Base-by-base conservation (phyloP, 371 early-diverging fungal species). In the Mycotypha africana region DNA sequence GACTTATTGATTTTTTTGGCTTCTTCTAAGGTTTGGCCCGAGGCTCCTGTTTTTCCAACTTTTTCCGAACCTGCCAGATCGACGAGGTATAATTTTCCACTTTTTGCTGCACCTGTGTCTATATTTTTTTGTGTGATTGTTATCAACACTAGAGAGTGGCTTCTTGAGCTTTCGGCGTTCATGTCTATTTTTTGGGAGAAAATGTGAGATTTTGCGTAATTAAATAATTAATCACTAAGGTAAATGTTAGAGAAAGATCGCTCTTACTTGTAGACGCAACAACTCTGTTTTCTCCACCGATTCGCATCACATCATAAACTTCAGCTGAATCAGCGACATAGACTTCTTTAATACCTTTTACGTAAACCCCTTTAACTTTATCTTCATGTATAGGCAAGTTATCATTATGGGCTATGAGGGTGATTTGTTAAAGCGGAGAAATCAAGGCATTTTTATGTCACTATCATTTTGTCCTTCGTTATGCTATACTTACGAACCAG, bases 1-100 rank as follows among this genome's bases (percentile, higher is more conserved):
- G 97, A 97, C 75, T 93, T 98, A 81, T 99, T 99, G 69, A 99
- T 99, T 70, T 95, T 96, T 66, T 97, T 97, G 48, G 99, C 98
- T 70, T 99, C 99, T 76, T 98, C 98, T 35, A 99, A 72, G 11
- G 99, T 93, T 62, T 95, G 94, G 20, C 99, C 98, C 2, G 95
- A 92, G 2, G 99, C 99, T 50, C 97, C 95, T 15, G 99, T 99
- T 68, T 97, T 94, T 37, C 93, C 92, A 25, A 75, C 80, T 79
- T 95, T 95, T 79, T 99, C 99, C 16, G 99, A 99, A 61, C 99
- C 99, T 32, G 99, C 99, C 60, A 99, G 70, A 87, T 99, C 99
- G 40, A 99, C 97, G 48, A 99, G 76, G 53, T 87, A 93, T 32
- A 99, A 75, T 47, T 91, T 91, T 34, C 95, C 93, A 48, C 86